These are phyloP conservation scores for Amoeboaphelidium protococcarum DNA, from an alignment of 371 early-diverging fungal genomes.

Conservation along the genomic window DNA sequence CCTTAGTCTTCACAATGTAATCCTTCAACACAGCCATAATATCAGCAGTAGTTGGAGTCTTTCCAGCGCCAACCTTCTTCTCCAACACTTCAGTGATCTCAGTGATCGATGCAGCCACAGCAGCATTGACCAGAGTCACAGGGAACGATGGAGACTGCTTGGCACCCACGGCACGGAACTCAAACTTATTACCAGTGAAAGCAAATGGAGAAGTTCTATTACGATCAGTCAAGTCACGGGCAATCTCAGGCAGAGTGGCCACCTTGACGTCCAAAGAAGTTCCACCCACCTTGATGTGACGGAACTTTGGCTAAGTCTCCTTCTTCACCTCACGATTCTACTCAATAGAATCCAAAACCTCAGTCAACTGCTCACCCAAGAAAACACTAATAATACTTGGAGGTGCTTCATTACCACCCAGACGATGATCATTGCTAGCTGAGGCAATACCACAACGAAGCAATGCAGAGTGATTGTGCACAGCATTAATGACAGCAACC, in stretches of 20 bases:
- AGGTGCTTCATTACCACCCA: constrained; percentile 94
- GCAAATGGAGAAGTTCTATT: constrained; percentile 97
- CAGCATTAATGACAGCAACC: constrained; percentile 61
- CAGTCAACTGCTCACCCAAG: constrained; percentile 70
- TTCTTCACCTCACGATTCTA: constrained; percentile 55
- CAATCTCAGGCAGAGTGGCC: constrained; percentile 58
- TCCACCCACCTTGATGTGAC: constrained; percentile 74
- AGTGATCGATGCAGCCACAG: constrained; percentile 54
- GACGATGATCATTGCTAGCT: constrained; percentile 83
- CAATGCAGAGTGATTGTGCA: constrained; percentile 63
- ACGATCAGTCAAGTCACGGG: constrained; percentile 89
- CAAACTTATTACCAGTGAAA: constrained; percentile 97
- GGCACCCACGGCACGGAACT: constrained; percentile 96
- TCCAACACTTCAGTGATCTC: constrained; percentile 38
- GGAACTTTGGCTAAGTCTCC: constrained; percentile 47
- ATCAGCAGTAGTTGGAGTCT: constrained; percentile 50
- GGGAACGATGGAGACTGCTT: constrained; percentile 93
- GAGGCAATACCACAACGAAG: constrained; percentile 72
- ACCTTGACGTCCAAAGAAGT: constrained; percentile 84
- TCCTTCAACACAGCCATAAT: constrained; percentile 56
- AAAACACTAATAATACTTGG: constrained; percentile 88
- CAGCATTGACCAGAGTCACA: constrained; percentile 66
- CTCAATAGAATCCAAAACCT: constrained; percentile 70
- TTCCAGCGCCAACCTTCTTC: constrained; percentile 17
- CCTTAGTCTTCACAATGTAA: constrained; percentile 51